These are phyloP conservation scores for Candida morakotiae DNA, from an alignment of 805 yeast species.

Conservation along the genomic window DNA sequence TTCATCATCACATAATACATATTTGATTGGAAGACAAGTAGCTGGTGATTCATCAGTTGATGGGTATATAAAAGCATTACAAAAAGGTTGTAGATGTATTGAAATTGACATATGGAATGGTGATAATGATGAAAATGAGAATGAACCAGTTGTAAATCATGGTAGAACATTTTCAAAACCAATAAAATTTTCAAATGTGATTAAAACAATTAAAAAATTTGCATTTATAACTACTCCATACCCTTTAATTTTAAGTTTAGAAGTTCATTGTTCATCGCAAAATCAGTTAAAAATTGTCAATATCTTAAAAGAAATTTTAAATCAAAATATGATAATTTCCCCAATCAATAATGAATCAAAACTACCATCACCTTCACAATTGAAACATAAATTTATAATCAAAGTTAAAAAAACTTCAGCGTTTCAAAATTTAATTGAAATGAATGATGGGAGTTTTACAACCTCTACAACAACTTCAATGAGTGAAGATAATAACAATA, in stretches of 20 bases:
- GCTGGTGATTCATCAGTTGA: conserved; percentile 87
- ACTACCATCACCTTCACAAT: conserved; percentile 70
- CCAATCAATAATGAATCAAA: conserved; percentile 28
- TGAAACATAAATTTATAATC: conserved; percentile 67
- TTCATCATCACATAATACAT: conserved; percentile 94
- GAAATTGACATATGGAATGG: conserved; percentile 95
- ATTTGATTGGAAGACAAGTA: conserved; percentile 80
- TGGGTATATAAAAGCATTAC: conserved; percentile 81
- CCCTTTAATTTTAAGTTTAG: conserved; percentile 84
- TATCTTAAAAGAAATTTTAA: conserved; percentile 54
- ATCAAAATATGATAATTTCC: conserved; percentile 47
- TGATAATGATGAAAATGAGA: conserved; percentile 12
- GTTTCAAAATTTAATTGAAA: conserved; percentile 12
- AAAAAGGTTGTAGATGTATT: conserved; percentile 90
- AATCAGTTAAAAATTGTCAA: conserved; percentile 61
- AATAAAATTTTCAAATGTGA: conserved; percentile 63
- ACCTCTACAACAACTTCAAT: conserved; percentile 25
- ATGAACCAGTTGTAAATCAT: conserved; percentile 85
- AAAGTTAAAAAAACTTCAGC: conserved; percentile 66
- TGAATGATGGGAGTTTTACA: conserved; percentile 18
- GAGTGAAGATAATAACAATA: conserved; percentile 33
- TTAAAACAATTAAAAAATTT: conserved; percentile 71
- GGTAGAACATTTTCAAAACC: conserved; percentile 81
- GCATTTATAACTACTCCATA: conserved; percentile 85
- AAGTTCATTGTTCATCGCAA: conserved; percentile 67